These are phyloP conservation scores for Hypoxylon intermedium DNA, from an alignment of 495 filamentous ascomycete species.

Conservation along the genomic window DNA sequence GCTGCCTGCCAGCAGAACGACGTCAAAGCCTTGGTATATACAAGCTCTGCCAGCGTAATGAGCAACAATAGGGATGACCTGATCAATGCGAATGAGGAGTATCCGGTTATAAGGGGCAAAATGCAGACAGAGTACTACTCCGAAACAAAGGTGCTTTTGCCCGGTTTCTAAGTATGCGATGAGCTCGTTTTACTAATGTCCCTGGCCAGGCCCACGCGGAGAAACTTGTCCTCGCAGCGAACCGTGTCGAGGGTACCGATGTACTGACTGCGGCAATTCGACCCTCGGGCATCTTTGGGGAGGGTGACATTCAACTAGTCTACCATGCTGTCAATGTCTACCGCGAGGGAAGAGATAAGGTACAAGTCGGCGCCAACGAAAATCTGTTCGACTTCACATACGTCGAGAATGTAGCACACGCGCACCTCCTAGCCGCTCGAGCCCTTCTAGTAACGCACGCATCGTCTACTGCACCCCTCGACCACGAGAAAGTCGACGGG, in stretches of 20 bases:
- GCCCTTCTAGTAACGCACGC: constrained; percentile 71
- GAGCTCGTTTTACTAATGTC: constrained; percentile 1
- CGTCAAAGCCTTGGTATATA: constrained; percentile 94
- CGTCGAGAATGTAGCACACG: constrained; percentile 78
- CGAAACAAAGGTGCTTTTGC: constrained; percentile 72
- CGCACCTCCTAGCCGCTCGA: constrained; percentile 72
- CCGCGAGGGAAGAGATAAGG: constrained; percentile 68
- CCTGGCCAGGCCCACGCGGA: constrained; percentile 80
- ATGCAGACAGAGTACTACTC: constrained; percentile 89
- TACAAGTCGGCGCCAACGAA: constrained; percentile 87
- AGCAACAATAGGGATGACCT: constrained; percentile 82
- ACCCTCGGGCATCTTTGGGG: constrained; percentile 89
- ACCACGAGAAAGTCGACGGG: constrained; percentile 84
- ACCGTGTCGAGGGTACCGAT: constrained; percentile 68
- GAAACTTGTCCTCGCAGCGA: constrained; percentile 80
- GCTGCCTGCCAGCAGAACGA: constrained; percentile 74
- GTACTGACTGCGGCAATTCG: constrained; percentile 83
- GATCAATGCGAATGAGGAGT: constrained; percentile 88
- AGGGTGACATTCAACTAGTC: constrained; percentile 76
- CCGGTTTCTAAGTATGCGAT: constrained; percentile 2
- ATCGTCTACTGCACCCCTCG: constrained; percentile 64
- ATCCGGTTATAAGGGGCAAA: constrained; percentile 74
- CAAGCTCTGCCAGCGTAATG: constrained; percentile 86
- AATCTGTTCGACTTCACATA: constrained; percentile 90
- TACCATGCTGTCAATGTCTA: constrained; percentile 70